Percentiles rank a stretch among this genome's conserved stretches.
Conservation (phyloP, 164 flowering plant species). For the Warburgia ugandensis region DNA sequence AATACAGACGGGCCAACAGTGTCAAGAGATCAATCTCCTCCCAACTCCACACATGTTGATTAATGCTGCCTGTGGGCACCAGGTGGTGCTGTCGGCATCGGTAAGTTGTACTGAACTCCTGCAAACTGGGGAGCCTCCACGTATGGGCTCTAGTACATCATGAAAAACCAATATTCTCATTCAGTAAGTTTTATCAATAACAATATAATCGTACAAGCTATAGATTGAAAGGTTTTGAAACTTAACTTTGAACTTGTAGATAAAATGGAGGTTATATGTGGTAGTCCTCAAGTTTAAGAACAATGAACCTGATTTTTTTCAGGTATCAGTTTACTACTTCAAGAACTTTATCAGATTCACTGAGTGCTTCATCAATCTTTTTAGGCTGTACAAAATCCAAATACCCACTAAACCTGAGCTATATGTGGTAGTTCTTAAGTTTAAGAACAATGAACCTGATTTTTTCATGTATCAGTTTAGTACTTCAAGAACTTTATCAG, state of each 20-base stretch:
- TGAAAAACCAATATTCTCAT: neutral
- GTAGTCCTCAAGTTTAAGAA: no score
- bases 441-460: no score
- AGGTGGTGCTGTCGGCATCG: slow-evolving; percentile 93
- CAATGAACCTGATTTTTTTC: no score
- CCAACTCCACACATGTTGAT: slow-evolving; percentile 7
- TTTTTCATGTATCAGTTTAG: no score
- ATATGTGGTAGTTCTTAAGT: no score
- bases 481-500: neutral
- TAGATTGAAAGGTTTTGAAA: neutral
- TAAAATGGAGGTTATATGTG: no score
- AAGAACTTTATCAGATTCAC: neutral
- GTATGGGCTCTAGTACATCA: slow-evolving; percentile 62
- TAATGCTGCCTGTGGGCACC: slow-evolving; percentile 64
- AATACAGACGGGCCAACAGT: neutral
- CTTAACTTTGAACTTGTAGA: no score
- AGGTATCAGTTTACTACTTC: no score
- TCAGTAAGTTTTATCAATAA: neutral
- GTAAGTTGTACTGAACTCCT: slow-evolving; percentile 41
- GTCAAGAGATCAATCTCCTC: slow-evolving; percentile 3
- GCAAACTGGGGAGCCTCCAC: slow-evolving; percentile 67
- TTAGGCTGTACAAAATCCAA: neutral
- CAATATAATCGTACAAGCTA: neutral
- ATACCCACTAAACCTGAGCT: neutral
- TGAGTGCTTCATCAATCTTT: neutral